These are phyloP conservation scores for Diaporthe citriasiana DNA, from an alignment of 2,329 filamentous ascomycete genomes.

Conservation along the genomic window DNA sequence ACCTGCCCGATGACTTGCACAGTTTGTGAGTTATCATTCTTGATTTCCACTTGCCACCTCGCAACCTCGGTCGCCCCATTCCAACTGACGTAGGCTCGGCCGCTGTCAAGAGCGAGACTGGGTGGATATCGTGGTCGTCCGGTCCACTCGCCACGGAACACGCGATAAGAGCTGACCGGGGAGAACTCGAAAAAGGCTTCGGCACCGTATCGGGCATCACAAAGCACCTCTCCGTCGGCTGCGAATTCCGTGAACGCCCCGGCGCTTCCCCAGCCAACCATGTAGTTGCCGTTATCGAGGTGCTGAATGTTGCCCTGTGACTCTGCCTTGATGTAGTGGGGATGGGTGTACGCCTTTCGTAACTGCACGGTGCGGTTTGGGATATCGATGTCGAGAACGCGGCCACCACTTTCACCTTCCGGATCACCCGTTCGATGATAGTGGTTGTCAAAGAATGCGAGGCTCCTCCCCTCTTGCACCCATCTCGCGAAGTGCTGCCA, in stretches of 20 bases:
- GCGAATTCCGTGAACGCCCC: constrained; percentile 42
- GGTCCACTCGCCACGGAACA: constrained; percentile 42
- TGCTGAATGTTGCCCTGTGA: constrained; percentile 65
- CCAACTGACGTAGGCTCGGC: constrained; percentile 44
- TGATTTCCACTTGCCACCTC: constrained; percentile 43
- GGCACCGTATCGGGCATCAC: constrained; percentile 43
- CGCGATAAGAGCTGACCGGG: constrained; percentile 44
- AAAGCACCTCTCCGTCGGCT: constrained; percentile 42
- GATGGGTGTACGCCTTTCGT: constrained; percentile 50
- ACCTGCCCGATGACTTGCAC: constrained; percentile 37
- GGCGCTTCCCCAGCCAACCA: constrained; percentile 64
- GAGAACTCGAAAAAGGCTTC: constrained; percentile 41
- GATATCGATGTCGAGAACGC: constrained; percentile 48
- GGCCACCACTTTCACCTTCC: constrained; percentile 44
- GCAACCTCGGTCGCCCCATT: constrained; percentile 44
- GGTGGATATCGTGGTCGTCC: constrained; percentile 41
- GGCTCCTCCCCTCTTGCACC: constrained; percentile 44
- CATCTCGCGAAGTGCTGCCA: constrained; percentile 57
- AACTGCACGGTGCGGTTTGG: constrained; percentile 48
- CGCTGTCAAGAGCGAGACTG: constrained; percentile 32
- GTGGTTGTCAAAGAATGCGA: constrained; percentile 57
- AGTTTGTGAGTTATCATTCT: constrained; percentile 20
- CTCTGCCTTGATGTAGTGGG: constrained; percentile 42
- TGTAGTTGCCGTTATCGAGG: constrained; percentile 65
- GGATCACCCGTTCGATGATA: constrained; percentile 41